phyloP scores from a whole-genome alignment of 495 filamentous ascomycete genomes.

The Penicillium bovifimosum region DNA sequence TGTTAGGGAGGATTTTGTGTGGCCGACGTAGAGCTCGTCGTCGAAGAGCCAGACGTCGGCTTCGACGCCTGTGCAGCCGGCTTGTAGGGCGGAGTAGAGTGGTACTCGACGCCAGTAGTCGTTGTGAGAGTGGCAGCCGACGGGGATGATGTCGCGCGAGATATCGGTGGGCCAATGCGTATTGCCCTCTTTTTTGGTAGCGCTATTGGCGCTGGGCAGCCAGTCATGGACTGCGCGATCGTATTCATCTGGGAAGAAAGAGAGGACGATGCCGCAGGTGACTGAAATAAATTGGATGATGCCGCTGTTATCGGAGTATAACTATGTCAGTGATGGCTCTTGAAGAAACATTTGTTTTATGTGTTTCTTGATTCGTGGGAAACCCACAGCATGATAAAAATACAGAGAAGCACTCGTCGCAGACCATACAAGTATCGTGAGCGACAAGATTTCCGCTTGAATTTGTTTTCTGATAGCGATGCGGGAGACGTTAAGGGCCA shows the following conservation, averaged over 20 bases:
- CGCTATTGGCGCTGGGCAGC: conserved; percentile 40
- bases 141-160: conserved; percentile 62
- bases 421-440: conserved; percentile 17
- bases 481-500: conserved; percentile 15
- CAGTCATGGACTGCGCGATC: conserved; percentile 43
- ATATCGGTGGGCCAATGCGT: conserved; percentile 71
- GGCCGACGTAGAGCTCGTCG: conserved; percentile 58
- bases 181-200: conserved; percentile 41
- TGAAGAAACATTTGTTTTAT: not conserved
- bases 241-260: conserved; percentile 54
- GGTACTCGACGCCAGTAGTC: conserved; percentile 82
- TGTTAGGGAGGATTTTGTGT: conserved; percentile 42
- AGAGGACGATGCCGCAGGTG: conserved; percentile 44
- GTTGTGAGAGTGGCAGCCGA: conserved; percentile 73
- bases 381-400: conserved; percentile 41
- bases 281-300: conserved; percentile 47
- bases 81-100: conserved; percentile 57
- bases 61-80: conserved; percentile 67
- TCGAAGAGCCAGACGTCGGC: conserved; percentile 84
- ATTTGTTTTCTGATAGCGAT: conserved; percentile 14
- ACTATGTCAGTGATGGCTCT: not conserved
- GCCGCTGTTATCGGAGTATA: conserved; percentile 28
- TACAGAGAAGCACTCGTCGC: conserved; percentile 12
- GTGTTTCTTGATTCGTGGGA: not conserved
- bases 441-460: conserved; percentile 2